These are phyloP conservation scores for Magnusiomyces ingens DNA, from an alignment of 1,139 yeast species.

Conservation along the genomic window DNA sequence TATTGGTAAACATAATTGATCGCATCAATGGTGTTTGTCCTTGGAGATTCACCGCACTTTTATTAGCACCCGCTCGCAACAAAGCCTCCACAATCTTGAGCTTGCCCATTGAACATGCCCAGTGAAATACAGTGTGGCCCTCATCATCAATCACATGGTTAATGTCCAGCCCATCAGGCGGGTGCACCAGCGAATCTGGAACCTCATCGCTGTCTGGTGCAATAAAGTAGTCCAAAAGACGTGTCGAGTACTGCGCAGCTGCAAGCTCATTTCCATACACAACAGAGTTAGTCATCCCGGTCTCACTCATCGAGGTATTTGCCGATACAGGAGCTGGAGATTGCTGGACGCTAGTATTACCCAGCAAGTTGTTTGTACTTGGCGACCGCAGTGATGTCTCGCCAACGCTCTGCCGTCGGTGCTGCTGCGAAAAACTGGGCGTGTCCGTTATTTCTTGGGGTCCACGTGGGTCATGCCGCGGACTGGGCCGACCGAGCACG, in stretches of 20 bases:
- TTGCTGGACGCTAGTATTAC: too few species aligned
- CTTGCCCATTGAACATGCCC: slow-evolving; percentile 95
- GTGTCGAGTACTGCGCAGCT: slow-evolving; percentile 39
- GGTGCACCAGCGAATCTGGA: slow-evolving; percentile 64
- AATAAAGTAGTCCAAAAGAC: slow-evolving; percentile 50
- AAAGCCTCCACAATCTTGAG: slow-evolving; percentile 63
- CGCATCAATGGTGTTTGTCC: slow-evolving; percentile 87
- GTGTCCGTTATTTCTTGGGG: slow-evolving; percentile 13
- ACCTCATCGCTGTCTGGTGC: slow-evolving; percentile 67
- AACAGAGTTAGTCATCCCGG: slow-evolving; percentile 21
- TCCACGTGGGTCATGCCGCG: slow-evolving; percentile 6
- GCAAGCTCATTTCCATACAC: slow-evolving; percentile 31
- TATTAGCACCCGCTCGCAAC: slow-evolving; percentile 67
- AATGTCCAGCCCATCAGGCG: slow-evolving; percentile 75
- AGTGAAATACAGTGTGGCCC: slow-evolving; percentile 92
- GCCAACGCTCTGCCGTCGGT: too few species aligned
- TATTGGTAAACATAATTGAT: slow-evolving; percentile 77
- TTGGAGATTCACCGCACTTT: slow-evolving; percentile 59
- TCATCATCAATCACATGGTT: slow-evolving; percentile 89
- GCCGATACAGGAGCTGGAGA: slow-evolving; percentile 16
- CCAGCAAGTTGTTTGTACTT: too few species aligned
- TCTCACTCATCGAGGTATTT: slow-evolving; percentile 5
- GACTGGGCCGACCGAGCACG: slow-evolving; percentile 8
- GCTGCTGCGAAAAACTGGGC: slow-evolving; percentile 8
- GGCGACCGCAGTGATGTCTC: too few species aligned